Evolutionary conservation across 192 early-diverging fungal genomes (phyloP), one percentile per base, ranked within the genome.

Genomic region (Allomyces arbusculus): DNA sequence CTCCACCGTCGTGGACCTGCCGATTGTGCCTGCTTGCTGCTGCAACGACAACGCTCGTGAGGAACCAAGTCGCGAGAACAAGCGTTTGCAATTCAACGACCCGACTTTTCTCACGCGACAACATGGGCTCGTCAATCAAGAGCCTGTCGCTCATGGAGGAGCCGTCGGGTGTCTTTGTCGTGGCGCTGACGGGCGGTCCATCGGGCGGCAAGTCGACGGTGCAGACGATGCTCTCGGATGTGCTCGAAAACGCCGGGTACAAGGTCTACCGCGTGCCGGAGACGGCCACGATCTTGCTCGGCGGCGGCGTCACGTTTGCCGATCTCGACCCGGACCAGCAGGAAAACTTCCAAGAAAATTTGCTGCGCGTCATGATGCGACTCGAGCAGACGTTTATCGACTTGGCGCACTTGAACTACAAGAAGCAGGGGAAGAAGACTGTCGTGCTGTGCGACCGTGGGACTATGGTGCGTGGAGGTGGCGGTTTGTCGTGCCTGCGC

Each of bases 231-330:
- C 45, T 70, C n/a, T 68, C 16, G 45, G 70, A 69, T 61, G 62
- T 75, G 25, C 76, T 77, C 62, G 73, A 76, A 70, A 69, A 50
- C 25, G 64, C 76, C 24, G 76, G 76, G 12, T 77, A 72, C 71
- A 74, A 71, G 45, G 73, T 77, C 24, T 77, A 70, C 67, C 66
- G 76, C 10, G 76, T 77, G 20, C 76, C 76, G 11, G 76, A 77
- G 65, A 74, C 76, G 23, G 76, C 76, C 9, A 72, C 76, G 6
- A 66, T 72, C 26, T 55, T 77, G 22, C 66, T 73, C 8, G 65
- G 71, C 66, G 72, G 68, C 22, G 71, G 71, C 12, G 74, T 75
- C 20, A 61, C 67, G 23, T 75, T 73, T 61, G 24, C 62, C 7
- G 71, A 73, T 43, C 63, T 70, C 19, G 67, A 61, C 28, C 66